These are phyloP conservation scores for Piper betle DNA, from an alignment of 164 flowering plant genomes.

Conservation along the genomic window DNA sequence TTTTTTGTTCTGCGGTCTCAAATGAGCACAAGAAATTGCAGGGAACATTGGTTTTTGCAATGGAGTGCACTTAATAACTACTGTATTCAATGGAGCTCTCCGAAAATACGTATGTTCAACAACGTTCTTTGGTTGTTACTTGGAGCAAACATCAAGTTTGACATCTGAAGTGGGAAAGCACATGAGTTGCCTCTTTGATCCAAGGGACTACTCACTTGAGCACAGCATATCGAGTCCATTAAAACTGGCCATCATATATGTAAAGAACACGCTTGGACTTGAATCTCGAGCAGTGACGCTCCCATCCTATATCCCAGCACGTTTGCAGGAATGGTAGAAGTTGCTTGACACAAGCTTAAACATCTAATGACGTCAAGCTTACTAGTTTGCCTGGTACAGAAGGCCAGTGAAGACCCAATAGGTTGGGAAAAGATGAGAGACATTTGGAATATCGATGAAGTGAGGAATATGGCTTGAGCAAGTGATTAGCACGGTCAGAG, in stretches of 20 bases:
- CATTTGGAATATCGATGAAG: constrained; percentile 9
- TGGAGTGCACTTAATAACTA: no score
- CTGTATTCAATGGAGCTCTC: no score
- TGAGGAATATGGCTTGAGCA: background rate
- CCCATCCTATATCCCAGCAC: background rate
- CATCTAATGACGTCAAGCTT: no score
- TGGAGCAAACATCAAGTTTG: background rate
- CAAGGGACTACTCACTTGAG: background rate
- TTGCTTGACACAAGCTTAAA: background rate
- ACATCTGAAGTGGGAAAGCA: background rate
- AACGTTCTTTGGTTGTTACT: background rate
- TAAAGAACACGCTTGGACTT: constrained; percentile 3
- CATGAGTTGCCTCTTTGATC: background rate
- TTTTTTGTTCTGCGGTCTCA: no score
- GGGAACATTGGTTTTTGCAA: no score
- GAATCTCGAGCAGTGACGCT: constrained; percentile 8
- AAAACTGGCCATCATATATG: background rate
- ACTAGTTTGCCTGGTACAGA: no score
- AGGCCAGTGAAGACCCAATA: background rate
- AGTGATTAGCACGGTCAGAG: constrained; percentile 17
- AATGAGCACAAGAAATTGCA: no score
- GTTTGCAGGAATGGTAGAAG: background rate
- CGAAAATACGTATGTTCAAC: no score
- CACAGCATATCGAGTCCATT: constrained; percentile 1
- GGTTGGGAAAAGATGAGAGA: constrained; percentile 1